These are phyloP conservation scores for Globisporangium abappressorium DNA, from an alignment of 352 stramenopile genomes.

Conservation along the genomic window DNA sequence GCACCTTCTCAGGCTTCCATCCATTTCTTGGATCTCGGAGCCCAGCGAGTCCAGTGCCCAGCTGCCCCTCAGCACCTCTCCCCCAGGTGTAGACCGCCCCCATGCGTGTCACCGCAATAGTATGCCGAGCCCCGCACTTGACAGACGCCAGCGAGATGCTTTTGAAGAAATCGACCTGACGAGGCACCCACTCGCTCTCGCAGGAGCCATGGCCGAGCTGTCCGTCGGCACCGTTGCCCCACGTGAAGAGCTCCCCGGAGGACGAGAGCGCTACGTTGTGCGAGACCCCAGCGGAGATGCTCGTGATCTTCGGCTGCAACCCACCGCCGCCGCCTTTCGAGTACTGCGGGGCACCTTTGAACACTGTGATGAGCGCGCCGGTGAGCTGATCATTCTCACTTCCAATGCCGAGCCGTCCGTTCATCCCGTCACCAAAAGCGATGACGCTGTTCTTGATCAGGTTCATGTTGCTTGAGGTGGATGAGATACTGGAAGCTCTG, in stretches of 20 bases:
- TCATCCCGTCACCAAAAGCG: conserved; percentile 65
- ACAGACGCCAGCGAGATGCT: conserved; percentile 27
- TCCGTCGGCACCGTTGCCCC: conserved; percentile 54
- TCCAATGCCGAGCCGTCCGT: conserved; percentile 57
- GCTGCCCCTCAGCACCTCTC: conserved; percentile 42
- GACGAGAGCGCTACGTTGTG: conserved; percentile 53
- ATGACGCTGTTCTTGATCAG: conserved; percentile 43
- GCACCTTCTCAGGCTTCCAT: conserved; percentile 18
- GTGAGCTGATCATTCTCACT: conserved; percentile 44
- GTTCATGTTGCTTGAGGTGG: not conserved
- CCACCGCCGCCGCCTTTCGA: not conserved
- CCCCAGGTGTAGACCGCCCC: conserved; percentile 65
- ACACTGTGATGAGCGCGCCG: conserved; percentile 40
- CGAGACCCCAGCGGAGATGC: conserved; percentile 39
- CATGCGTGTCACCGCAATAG: conserved; percentile 37
- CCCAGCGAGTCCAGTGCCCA: conserved; percentile 23
- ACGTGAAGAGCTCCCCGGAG: conserved; percentile 60
- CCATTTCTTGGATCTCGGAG: not conserved
- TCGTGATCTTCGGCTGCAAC: conserved; percentile 31
- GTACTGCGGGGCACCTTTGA: conserved; percentile 13
- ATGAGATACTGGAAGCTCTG: not conserved
- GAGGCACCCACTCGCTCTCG: conserved; percentile 60
- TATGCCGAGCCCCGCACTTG: conserved; percentile 44
- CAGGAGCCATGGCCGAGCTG: conserved; percentile 47
- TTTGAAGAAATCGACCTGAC: conserved; percentile 48